phyloP scores from a whole-genome alignment of 2,329 filamentous ascomycete genomes.

The Aspergillus sp. region DNA sequence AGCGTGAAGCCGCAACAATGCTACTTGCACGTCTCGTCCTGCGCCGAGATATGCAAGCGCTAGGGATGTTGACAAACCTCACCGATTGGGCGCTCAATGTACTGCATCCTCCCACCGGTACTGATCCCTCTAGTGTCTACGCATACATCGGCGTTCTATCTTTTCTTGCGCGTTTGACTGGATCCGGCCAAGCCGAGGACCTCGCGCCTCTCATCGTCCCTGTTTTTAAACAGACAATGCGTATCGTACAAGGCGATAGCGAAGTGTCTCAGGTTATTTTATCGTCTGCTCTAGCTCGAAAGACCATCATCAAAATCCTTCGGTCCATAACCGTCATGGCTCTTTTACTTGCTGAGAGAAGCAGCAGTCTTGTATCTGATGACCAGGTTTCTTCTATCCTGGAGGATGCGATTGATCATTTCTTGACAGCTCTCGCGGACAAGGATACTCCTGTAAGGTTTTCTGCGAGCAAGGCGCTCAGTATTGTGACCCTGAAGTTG shows the following conservation, averaged over 20 bases:
- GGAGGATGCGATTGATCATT: conserved; percentile 77
- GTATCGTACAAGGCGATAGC: conserved; percentile 55
- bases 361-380: conserved; percentile 25
- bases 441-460: conserved; percentile 88
- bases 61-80: conserved; percentile 68
- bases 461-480: conserved; percentile 88
- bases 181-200: conserved; percentile 70
- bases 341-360: conserved; percentile 52
- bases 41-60: conserved; percentile 80
- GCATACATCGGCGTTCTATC: conserved; percentile 75
- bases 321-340: conserved; percentile 70
- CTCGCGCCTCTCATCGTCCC: conserved; percentile 65
- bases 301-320: conserved; percentile 80
- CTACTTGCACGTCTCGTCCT: conserved; percentile 80
- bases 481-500: conserved; percentile 78
- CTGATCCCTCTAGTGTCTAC: conserved; percentile 59
- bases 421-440: conserved; percentile 77
- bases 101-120: conserved; percentile 50
- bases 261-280: conserved; percentile 55
- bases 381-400: conserved; percentile 55
- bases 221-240: conserved; percentile 66
- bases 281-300: conserved; percentile 76
- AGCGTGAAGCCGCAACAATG: conserved; percentile 81
- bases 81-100: conserved; percentile 68
- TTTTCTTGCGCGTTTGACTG: conserved; percentile 73